phyloP scores from a whole-genome alignment of 495 filamentous ascomycete genomes.

The Daldinia decipiens region DNA sequence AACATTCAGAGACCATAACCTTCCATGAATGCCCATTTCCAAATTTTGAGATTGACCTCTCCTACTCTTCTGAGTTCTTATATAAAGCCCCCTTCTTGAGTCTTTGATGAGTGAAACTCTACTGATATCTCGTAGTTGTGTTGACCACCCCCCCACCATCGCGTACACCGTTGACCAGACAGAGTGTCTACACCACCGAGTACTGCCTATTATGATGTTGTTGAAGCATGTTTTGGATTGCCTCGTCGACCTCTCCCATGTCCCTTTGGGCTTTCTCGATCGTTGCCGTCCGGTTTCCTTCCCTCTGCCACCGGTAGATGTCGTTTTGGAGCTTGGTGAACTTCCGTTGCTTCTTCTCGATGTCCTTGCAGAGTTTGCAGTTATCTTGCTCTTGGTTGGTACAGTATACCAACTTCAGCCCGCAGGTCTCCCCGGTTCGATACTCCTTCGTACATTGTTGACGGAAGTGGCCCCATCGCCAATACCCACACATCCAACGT shows the following conservation, averaged over 20 bases:
- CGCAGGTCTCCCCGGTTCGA: constrained; percentile 97
- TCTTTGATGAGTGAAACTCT: constrained; percentile 28
- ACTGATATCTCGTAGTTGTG: constrained; percentile 31
- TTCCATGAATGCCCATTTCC: constrained; percentile 36
- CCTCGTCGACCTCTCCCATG: constrained; percentile 68
- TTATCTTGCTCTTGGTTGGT: constrained; percentile 66
- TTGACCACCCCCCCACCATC: constrained; percentile 13
- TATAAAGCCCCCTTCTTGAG: background rate
- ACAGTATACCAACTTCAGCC: constrained; percentile 88
- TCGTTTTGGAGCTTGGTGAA: constrained; percentile 78
- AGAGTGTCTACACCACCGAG: constrained; percentile 42
- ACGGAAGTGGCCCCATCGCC: constrained; percentile 95
- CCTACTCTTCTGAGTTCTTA: constrained; percentile 28
- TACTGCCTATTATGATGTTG: constrained; percentile 59
- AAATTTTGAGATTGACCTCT: constrained; percentile 31
- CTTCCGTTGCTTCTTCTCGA: constrained; percentile 85
- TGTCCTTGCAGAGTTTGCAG: constrained; percentile 90
- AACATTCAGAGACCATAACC: constrained; percentile 19
- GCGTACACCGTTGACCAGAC: constrained; percentile 25
- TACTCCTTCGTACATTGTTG: constrained; percentile 96
- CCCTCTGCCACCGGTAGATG: constrained; percentile 81
- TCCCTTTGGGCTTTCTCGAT: constrained; percentile 79
- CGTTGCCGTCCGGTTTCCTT: constrained; percentile 77
- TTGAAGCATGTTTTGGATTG: constrained; percentile 66
- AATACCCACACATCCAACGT: constrained; percentile 80